Percentiles rank a stretch among this genome's conserved stretches.
Conservation (phyloP, 805 yeast genomes). For the Yamadazyma nakazawae region DNA sequence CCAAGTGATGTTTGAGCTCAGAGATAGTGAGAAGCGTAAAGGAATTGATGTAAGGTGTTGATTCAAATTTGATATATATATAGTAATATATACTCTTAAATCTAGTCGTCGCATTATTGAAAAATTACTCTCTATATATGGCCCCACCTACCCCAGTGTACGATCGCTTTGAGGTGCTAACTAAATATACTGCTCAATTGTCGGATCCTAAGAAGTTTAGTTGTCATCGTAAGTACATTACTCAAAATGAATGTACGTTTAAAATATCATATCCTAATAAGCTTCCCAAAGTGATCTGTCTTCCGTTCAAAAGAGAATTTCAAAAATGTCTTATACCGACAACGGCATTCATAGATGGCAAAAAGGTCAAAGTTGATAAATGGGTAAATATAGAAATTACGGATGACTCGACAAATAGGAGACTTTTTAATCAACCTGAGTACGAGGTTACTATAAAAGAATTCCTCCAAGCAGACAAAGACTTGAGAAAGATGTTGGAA, state of each 20-base stretch:
- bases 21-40: slow-evolving; percentile 79
- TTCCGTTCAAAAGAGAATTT: slow-evolving; percentile 42
- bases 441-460: slow-evolving; percentile 28
- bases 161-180: slow-evolving; percentile 25
- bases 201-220: slow-evolving; percentile 28
- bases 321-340: slow-evolving; percentile 35
- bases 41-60: slow-evolving; percentile 82
- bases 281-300: slow-evolving; percentile 37
- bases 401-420: slow-evolving; percentile 28
- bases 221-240: slow-evolving; percentile 32
- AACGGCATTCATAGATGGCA: slow-evolving; percentile 22
- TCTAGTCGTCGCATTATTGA: background rate
- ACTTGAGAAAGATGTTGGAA: slow-evolving; percentile 32
- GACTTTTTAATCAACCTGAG: slow-evolving; percentile 19
- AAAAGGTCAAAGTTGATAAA: slow-evolving; percentile 20
- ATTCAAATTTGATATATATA: background rate
- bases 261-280: slow-evolving; percentile 21
- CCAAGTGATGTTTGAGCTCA: slow-evolving; percentile 90
- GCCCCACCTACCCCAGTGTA: slow-evolving; percentile 46
- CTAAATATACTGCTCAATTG: slow-evolving; percentile 24
- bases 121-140: slow-evolving; percentile 19
- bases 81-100: background rate
- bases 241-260: slow-evolving; percentile 44
- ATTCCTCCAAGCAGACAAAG: slow-evolving; percentile 37
- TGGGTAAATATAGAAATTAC: slow-evolving; percentile 43